Evolutionary conservation across 2,329 filamentous ascomycete genomes (phyloP).

Genomic region (Pseudopithomyces maydicus): DNA sequence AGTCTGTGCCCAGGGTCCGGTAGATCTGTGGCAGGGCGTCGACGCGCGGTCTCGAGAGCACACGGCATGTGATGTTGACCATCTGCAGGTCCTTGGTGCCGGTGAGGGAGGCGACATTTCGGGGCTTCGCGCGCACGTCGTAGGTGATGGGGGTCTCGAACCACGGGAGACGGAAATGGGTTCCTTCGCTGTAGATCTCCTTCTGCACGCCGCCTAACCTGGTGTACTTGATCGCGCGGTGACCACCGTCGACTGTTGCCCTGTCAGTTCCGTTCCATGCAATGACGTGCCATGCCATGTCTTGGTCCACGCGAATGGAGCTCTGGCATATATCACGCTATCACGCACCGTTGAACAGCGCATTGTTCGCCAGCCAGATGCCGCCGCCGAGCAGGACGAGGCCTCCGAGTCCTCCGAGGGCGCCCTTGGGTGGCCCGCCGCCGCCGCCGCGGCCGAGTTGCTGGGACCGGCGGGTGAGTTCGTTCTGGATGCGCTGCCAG

Average conservation of each 20-base stretch:
- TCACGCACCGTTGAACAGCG: constrained; percentile 69
- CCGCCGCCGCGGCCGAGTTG: constrained; percentile 55
- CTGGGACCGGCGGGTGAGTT: constrained; percentile 54
- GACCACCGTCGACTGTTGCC: constrained; percentile 84
- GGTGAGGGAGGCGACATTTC: constrained; percentile 94
- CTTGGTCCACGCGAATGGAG: too few relatives aligned
- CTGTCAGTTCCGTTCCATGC: constrained; percentile 22
- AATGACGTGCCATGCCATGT: too few relatives aligned
- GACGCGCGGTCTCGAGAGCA: constrained; percentile 87
- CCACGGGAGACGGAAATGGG: constrained; percentile 93
- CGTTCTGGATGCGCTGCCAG: constrained; percentile 68
- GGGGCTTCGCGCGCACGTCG: constrained; percentile 96
- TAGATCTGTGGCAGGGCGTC: constrained; percentile 95
- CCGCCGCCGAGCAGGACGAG: constrained; percentile 61
- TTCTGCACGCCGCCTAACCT: constrained; percentile 90
- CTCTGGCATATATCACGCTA: too few relatives aligned
- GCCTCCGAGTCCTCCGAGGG: constrained; percentile 60
- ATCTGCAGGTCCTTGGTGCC: constrained; percentile 99
- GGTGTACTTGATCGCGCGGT: constrained; percentile 98
- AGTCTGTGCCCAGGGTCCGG: constrained; percentile 91
- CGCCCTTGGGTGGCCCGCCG: constrained; percentile 55
- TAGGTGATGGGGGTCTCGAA: constrained; percentile 96
- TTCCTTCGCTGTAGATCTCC: constrained; percentile 98
- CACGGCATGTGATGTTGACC: constrained; percentile 99
- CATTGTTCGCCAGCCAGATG: constrained; percentile 63